Base-by-base conservation (phyloP, 805 yeast species). In the Wickerhamomyces kurtzmanii region DNA sequence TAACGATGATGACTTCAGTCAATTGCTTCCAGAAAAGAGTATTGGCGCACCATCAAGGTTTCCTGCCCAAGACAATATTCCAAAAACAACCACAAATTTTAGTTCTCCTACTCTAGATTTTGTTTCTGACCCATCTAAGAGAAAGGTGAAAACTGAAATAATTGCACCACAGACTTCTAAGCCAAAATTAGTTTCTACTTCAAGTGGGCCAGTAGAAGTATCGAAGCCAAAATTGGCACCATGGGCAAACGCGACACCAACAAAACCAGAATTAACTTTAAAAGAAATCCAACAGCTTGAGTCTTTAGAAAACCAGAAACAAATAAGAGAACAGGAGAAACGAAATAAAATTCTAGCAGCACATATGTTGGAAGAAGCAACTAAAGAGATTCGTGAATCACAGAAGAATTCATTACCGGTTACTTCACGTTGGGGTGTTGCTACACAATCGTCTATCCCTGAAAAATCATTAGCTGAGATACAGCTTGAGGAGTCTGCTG, bases 381-480 rank as follows among this genome's bases (percentile, higher is more conserved):
- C 35, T 22, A 37, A 37, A 24, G 32, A 39, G 12, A 12, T 32
- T 5, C 28, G 30, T 23, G 41, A 37, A 16, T 31, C 34, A 11
- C 39, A 37, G 20, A 57, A 50, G 27, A 40, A 47, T 22, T 31
- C 48, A 7, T 46, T 55, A 27, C 47, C 60, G 24, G 40, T 45
- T 6, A 39, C 54, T 17, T 50, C 60, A 2, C 51, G 62, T 4
- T 62, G 68, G 68, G 67, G 62, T 17, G 37, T 44, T 14, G 27
- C 47, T 5, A 16, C 49, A 2, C 26, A 42, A 11, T 34, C 46
- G 3, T 26, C 35, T n/a, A 44, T 45, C 10, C 66, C 70, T 18
- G 51, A 53, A 19, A 69, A 68, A 45, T 62, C 79, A 0, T 55
- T 75, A 30, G 74, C 71, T 9, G 81, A 75, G 31, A 74, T 75